Evolutionary conservation across 805 yeast species (phyloP).

Genomic region (Brettanomyces sp.): DNA sequence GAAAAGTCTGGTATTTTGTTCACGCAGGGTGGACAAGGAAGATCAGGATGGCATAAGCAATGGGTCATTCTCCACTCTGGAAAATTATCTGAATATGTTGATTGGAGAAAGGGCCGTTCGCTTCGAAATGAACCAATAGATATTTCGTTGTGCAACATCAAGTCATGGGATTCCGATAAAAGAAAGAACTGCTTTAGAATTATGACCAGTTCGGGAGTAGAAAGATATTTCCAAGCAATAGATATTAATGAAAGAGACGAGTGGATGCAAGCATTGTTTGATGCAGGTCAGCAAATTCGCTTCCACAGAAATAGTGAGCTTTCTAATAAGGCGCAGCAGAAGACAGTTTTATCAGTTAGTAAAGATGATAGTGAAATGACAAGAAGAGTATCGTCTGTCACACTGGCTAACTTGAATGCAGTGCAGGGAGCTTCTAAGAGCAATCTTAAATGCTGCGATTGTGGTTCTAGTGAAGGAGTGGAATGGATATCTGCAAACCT

Average conservation of each 20-base stretch:
- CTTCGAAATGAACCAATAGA: conserved; percentile 62
- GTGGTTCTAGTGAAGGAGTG: conserved; percentile 53
- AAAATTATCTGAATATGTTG: conserved; percentile 57
- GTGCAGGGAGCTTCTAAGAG: conserved; percentile 39
- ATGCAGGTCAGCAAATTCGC: conserved; percentile 34
- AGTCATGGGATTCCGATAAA: conserved; percentile 29
- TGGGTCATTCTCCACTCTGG: conserved; percentile 76
- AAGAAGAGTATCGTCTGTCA: conserved; percentile 26
- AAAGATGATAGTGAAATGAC: conserved; percentile 7
- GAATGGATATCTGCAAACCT: conserved; percentile 85
- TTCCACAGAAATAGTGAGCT: conserved; percentile 8
- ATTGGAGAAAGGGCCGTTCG: conserved; percentile 66
- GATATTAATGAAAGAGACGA: conserved; percentile 54
- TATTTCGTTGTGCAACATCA: conserved; percentile 57
- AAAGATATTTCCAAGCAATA: conserved; percentile 68
- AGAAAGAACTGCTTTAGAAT: conserved; percentile 64
- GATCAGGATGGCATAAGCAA: conserved; percentile 78
- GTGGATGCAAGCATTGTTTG: conserved; percentile 60
- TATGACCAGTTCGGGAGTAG: conserved; percentile 54
- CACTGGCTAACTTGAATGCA: conserved; percentile 23
- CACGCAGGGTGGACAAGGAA: conserved; percentile 50
- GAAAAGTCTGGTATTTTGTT: conserved; percentile 41
- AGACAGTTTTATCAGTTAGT: neutral
- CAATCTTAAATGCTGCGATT: conserved; percentile 69
- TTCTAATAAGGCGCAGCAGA: neutral